These are phyloP conservation scores for Dalbergia cochinchinensis DNA, from an alignment of 306 rosid genomes.

Conservation along the genomic window DNA sequence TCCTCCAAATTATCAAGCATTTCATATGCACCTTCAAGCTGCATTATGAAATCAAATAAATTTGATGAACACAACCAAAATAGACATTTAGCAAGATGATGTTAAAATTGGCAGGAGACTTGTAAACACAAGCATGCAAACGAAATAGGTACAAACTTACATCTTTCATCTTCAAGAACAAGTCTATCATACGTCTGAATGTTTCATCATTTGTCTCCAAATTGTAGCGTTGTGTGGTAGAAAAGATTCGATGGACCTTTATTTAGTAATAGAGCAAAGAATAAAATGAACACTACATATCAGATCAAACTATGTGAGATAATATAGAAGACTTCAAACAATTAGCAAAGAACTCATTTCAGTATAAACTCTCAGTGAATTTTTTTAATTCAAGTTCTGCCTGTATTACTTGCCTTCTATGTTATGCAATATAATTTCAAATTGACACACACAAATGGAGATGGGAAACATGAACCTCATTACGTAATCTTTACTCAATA, in stretches of 20 bases:
- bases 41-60: constrained; percentile 44
- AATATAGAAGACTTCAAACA: constrained; percentile 23
- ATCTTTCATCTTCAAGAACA: constrained; percentile 73
- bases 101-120: constrained; percentile 20
- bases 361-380: constrained; percentile 1
- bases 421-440: constrained; percentile 9
- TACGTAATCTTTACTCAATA: constrained; percentile 16
- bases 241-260: constrained; percentile 68
- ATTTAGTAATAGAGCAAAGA: constrained; percentile 21
- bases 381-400: neutral
- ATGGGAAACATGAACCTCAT: neutral
- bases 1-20: constrained; percentile 63
- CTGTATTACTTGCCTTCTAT: constrained; percentile 1
- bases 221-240: constrained; percentile 51
- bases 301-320: constrained; percentile 34
- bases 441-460: constrained; percentile 3
- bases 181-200: constrained; percentile 65
- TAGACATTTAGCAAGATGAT: constrained; percentile 17
- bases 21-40: constrained; percentile 67
- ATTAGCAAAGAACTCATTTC: neutral
- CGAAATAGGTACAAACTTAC: constrained; percentile 50
- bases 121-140: constrained; percentile 11
- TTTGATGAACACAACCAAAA: constrained; percentile 32
- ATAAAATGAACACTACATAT: constrained; percentile 28
- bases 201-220: constrained; percentile 60